Conservation (phyloP, 129 eudicot genomes). For the Centella asiatica region DNA sequence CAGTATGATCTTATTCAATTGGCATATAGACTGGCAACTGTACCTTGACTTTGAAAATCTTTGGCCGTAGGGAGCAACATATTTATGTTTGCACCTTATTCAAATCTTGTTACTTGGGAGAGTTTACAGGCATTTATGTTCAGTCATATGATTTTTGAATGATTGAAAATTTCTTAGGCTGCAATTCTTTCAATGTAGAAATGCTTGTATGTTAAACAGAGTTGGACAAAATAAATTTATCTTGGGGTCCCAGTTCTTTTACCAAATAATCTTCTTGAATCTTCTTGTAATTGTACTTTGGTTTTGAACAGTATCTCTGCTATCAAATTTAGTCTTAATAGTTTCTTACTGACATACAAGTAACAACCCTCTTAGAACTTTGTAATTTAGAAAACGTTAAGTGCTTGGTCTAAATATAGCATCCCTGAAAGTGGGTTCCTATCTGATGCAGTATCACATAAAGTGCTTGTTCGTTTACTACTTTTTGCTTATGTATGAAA, state of each 20-base stretch:
- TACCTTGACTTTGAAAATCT: not conserved
- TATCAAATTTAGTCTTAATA: not conserved
- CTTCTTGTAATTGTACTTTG: not conserved
- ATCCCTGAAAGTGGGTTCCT: not conserved
- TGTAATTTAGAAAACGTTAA: not conserved
- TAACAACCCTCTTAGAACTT: not conserved
- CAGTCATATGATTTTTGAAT: not conserved
- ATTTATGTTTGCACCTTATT: not conserved
- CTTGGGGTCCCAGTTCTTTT: not conserved
- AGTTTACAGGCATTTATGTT: not conserved
- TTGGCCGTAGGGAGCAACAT: not conserved
- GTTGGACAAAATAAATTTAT: no score
- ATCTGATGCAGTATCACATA: not conserved
- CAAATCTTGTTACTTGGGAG: not conserved
- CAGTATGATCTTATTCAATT: no score
- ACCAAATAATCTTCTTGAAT: not conserved
- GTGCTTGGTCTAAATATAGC: not conserved
- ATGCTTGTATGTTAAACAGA: not conserved
- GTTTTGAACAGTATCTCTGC: not conserved
- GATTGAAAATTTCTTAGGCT: not conserved
- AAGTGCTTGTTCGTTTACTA: no score
- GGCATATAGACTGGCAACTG: no score
- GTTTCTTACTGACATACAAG: not conserved
- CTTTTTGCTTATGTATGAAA: not conserved
- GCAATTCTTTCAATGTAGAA: not conserved